Percentiles rank a stretch among this genome's conserved stretches.
Conservation (phyloP, 148 eudicot genomes). For the Fagopyrum homotropicum region DNA sequence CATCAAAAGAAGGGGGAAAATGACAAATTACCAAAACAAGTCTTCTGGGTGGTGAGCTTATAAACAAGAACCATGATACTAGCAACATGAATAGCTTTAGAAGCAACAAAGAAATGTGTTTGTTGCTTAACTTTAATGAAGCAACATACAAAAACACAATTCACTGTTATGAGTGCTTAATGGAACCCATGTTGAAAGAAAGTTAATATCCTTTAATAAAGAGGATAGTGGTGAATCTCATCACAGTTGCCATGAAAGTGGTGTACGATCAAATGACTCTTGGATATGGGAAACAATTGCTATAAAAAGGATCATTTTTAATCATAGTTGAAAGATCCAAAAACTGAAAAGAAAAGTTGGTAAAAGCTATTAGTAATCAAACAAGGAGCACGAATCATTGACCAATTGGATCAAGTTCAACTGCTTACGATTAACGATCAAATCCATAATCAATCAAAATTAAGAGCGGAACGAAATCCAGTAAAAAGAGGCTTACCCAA, state of each 20-base stretch:
- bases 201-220: not conserved
- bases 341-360: not conserved
- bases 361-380: not conserved
- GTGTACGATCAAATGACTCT: not conserved
- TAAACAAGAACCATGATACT: too few species aligned
- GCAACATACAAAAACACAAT: not conserved
- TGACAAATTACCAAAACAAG: too few species aligned
- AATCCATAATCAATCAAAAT: not conserved
- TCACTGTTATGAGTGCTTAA: slow-evolving; percentile 5
- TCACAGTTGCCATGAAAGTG: not conserved
- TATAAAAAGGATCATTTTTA: not conserved
- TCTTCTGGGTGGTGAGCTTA: too few species aligned
- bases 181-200: slow-evolving; percentile 7
- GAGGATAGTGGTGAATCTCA: not conserved
- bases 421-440: not conserved
- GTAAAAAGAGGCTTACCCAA: slow-evolving; percentile 30
- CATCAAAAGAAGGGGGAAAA: too few species aligned
- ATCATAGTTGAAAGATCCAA: slow-evolving; percentile 9
- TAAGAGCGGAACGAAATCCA: not conserved
- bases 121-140: not conserved
- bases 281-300: not conserved
- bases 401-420: not conserved
- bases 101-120: too few species aligned
- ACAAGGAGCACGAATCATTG: not conserved
- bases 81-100: too few species aligned